Percentiles rank a stretch among this genome's conserved stretches.
Conservation (phyloP, 371 early-diverging fungal species). For the Mortierella sp. region DNA sequence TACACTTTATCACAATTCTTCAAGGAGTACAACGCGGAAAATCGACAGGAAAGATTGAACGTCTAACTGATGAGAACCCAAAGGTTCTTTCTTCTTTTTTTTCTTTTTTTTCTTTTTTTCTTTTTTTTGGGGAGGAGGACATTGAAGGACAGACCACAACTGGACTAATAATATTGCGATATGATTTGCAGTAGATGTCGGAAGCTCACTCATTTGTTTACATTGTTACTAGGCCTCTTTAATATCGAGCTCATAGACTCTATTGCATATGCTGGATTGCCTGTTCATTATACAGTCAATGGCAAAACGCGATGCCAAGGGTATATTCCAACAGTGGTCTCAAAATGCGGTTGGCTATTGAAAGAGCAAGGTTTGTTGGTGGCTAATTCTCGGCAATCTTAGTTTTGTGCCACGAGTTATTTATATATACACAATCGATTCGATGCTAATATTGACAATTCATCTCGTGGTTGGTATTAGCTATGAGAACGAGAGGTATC, state of each 20-base stretch:
- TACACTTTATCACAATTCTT: not conserved
- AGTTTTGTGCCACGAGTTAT: not conserved
- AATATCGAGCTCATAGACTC: constrained; percentile 56
- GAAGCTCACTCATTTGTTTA: not conserved
- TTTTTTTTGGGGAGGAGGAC: no score
- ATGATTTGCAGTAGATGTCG: not conserved
- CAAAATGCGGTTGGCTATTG: constrained; percentile 67
- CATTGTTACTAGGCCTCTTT: constrained; percentile 31
- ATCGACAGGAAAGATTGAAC: no score
- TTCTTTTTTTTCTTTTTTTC: no score
- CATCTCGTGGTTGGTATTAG: constrained; percentile 10
- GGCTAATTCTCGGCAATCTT: not conserved
- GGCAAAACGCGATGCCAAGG: constrained; percentile 57
- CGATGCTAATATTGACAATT: not conserved
- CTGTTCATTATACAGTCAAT: constrained; percentile 41
- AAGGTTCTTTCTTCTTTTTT: no score
- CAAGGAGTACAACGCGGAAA: no score
- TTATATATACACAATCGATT: not conserved
- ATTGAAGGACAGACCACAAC: no score
- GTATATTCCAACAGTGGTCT: constrained; percentile 65
- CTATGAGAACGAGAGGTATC: constrained; percentile 61
- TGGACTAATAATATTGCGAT: not conserved
- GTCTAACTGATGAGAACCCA: no score
- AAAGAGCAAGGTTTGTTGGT: constrained; percentile 64
- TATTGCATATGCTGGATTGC: constrained; percentile 48